Percentiles rank a stretch among this genome's conserved stretches.
Conservation (phyloP, 1,284 basidiomycete species). For the Apiotrichum veenhuisii region DNA sequence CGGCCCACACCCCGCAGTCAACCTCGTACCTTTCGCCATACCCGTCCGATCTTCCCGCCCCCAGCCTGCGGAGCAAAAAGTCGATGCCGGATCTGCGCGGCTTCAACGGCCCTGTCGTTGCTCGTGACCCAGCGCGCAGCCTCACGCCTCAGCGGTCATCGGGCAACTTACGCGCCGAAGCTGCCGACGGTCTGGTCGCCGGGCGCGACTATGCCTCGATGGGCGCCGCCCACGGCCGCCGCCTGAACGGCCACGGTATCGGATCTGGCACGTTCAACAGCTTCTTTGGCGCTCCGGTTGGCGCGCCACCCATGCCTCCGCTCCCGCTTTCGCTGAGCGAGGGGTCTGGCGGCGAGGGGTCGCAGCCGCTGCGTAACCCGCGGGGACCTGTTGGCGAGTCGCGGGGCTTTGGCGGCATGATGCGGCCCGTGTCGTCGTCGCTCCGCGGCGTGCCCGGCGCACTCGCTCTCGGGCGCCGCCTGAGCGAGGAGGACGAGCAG, state of each 20-base stretch:
- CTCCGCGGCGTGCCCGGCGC: slow-evolving; percentile 21
- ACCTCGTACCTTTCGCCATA: slow-evolving; percentile 52
- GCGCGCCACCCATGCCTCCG: slow-evolving; percentile 41
- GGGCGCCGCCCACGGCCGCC: slow-evolving; percentile 30
- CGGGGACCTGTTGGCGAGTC: slow-evolving; percentile 44
- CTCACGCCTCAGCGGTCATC: slow-evolving; percentile 78
- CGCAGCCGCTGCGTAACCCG: slow-evolving; percentile 39
- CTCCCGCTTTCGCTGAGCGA: slow-evolving; percentile 20
- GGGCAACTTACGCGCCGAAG: slow-evolving; percentile 85
- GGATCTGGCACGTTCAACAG: slow-evolving; percentile 29
- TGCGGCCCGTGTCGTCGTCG: slow-evolving; percentile 14
- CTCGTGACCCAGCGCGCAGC: slow-evolving; percentile 71
- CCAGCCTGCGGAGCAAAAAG: slow-evolving; percentile 78
- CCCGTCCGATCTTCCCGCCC: slow-evolving; percentile 56
- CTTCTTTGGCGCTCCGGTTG: slow-evolving; percentile 28
- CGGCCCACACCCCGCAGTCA: slow-evolving; percentile 58
- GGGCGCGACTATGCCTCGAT: slow-evolving; percentile 40
- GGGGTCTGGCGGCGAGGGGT: slow-evolving; percentile 12
- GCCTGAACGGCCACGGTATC: slow-evolving; percentile 25
- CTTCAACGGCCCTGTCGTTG: slow-evolving; percentile 60
- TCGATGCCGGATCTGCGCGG: slow-evolving; percentile 70
- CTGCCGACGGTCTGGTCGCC: slow-evolving; percentile 66
- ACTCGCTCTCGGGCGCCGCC: slow-evolving; percentile 19
- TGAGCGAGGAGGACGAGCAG: slow-evolving; percentile 39
- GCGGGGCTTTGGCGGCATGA: slow-evolving; percentile 19